Percentiles rank a stretch among this genome's conserved stretches.
These are phyloP conservation scores for Dothistroma septosporum DNA, from an alignment of 2,329 filamentous ascomycete genomes.

Conservation along the genomic window DNA sequence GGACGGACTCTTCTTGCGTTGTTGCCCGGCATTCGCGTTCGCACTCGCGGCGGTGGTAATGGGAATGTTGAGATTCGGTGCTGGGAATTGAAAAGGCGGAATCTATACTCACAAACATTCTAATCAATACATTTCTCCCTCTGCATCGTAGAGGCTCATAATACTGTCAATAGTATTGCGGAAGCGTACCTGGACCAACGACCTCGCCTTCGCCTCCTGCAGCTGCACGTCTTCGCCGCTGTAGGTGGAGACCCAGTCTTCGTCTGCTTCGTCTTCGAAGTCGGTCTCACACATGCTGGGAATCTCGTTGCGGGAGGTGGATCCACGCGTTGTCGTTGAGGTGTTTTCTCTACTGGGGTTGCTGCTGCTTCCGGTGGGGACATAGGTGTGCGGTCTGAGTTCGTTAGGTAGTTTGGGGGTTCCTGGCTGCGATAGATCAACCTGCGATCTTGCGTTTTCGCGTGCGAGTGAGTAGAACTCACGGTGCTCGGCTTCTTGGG, in stretches of 20 bases:
- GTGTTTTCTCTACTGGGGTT: conserved; percentile 4
- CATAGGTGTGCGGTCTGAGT: conserved; percentile 11
- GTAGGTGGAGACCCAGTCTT: conserved; percentile 26
- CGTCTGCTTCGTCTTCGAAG: conserved; percentile 24
- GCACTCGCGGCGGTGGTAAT: conserved; percentile 3
- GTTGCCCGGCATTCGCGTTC: background rate
- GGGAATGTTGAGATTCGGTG: background rate
- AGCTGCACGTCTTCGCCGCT: conserved; percentile 26
- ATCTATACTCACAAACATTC: conserved; percentile 3
- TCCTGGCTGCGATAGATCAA: conserved; percentile 13
- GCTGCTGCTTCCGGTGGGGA: conserved; percentile 4
- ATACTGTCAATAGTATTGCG: conserved; percentile 29
- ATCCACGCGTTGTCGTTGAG: conserved; percentile 7
- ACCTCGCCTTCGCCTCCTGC: conserved; percentile 22
- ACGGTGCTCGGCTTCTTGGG: conserved; percentile 11
- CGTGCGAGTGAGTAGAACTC: conserved; percentile 11
- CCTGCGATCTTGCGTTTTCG: conserved; percentile 15
- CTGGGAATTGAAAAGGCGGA: background rate
- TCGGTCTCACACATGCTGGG: conserved; percentile 25
- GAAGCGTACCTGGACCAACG: conserved; percentile 30
- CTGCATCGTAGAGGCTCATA: conserved; percentile 23
- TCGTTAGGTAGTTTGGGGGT: conserved; percentile 1
- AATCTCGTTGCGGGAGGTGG: conserved; percentile 17
- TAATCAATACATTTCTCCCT: conserved; percentile 20
- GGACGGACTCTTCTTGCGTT: conserved; percentile 4